phyloP scores from a whole-genome alignment of 345 rosid species.

The Odontarrhena argentea region DNA sequence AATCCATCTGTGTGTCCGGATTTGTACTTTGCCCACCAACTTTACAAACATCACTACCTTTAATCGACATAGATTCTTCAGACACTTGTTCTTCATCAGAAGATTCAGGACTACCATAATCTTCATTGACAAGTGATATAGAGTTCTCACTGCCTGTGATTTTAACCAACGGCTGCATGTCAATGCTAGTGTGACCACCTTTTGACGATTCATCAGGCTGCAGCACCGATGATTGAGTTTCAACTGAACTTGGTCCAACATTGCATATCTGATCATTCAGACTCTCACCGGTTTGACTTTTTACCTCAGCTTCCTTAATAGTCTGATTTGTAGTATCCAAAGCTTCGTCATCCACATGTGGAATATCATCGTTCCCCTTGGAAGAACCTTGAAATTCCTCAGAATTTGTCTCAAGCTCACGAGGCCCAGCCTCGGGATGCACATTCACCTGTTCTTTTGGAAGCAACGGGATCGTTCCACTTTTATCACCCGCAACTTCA shows the following conservation, averaged over 20 bases:
- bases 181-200: constrained; percentile 14
- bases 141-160: constrained; percentile 28
- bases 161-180: constrained; percentile 13
- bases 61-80: constrained; percentile 29
- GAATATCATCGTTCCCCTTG: constrained; percentile 19
- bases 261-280: background rate
- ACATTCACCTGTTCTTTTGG: constrained; percentile 27
- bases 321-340: constrained; percentile 27
- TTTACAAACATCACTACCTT: constrained; percentile 22
- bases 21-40: constrained; percentile 16
- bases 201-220: constrained; percentile 21
- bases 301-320: constrained; percentile 18
- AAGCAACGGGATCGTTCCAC: constrained; percentile 7
- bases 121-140: constrained; percentile 29
- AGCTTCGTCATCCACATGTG: constrained; percentile 20
- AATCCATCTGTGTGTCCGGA: constrained; percentile 37
- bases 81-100: constrained; percentile 29
- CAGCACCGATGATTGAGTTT: constrained; percentile 22
- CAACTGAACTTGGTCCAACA: constrained; percentile 20
- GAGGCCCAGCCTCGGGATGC: background rate
- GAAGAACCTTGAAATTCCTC: constrained; percentile 25
- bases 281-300: background rate
- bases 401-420: constrained; percentile 3
- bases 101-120: constrained; percentile 27
- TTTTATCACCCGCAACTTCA: constrained; percentile 24